Evolutionary conservation across 306 rosid genomes (phyloP), one percentile per base, ranked within the genome.

Genomic region (Mimosa pudica): DNA sequence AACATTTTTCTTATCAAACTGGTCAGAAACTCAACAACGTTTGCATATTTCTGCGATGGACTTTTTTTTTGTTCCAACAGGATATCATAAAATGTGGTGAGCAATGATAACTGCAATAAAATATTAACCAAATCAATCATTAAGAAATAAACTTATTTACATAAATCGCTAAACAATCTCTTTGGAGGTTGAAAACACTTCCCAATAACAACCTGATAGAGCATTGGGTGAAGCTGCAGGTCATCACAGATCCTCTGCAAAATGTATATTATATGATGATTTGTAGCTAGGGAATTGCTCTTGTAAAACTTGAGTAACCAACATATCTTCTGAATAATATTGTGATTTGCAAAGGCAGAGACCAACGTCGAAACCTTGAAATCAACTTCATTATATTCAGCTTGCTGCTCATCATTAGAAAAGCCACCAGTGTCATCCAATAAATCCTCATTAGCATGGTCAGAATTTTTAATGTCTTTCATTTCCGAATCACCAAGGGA

Each of bases 271-370:
- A 94, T 91, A 89, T 90, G 92, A 81, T 92, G 82, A 83, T 94
- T 94, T 81, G 93, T 91, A 68, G 84, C 80, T 60, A 83, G 75
- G 46, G 94, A 89, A 79, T 95, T 95, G 88, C 87, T 90, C 89
- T 89, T 92, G 84, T 94, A 94, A 87, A 94, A 94, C 89, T 92
- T 94, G 70, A 94, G 98, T 88, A 94, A 79, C 97, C 98, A 94
- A 79, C 98, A 92, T 54, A 89, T 63, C 73, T 89, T 92, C 86
- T 94, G 93, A 85, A 94, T 88, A 72, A 92, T 80, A 82, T n/a
- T 85, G 87, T 89, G 87, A 86, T 80, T 89, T 77, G 89, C 93
- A 78, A 91, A 89, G 74, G 97, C 84, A 75, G 98, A 92, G 46
- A 92, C 79, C 70, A 94, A 76, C 52, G 84, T 82, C 81, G 98